A percentile compares a stretch with the other conserved stretches of the same genome.
Conservation (phyloP, 2,329 filamentous ascomycete species). For the Botryosphaeria dothidea region DNA sequence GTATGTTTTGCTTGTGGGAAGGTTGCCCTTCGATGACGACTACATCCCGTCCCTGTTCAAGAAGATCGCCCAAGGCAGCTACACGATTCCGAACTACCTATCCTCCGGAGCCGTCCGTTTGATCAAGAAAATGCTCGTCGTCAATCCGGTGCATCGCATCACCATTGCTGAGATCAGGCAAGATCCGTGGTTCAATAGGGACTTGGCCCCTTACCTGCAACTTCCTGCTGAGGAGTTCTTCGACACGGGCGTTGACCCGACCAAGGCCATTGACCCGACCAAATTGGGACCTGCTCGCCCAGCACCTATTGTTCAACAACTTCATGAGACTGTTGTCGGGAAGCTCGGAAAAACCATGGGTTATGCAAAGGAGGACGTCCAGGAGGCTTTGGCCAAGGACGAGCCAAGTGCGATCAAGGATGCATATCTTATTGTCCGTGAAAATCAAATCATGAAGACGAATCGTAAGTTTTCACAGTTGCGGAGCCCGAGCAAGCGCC, state of each 20-base stretch:
- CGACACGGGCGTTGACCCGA: slow-evolving; percentile 90
- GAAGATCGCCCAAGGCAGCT: slow-evolving; percentile 94
- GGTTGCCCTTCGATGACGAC: slow-evolving; percentile 94
- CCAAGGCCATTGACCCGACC: slow-evolving; percentile 82
- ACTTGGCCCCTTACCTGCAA: slow-evolving; percentile 82
- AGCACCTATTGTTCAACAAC: slow-evolving; percentile 77
- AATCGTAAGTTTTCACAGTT: slow-evolving; percentile 68
- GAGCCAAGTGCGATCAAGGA: slow-evolving; percentile 99
- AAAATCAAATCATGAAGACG: slow-evolving; percentile 95
- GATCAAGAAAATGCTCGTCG: slow-evolving; percentile 91
- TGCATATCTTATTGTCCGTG: slow-evolving; percentile 94
- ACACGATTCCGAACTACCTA: slow-evolving; percentile 89
- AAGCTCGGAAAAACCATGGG: slow-evolving; percentile 99
- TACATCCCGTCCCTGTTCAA: slow-evolving; percentile 97
- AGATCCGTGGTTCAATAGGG: slow-evolving; percentile 91
- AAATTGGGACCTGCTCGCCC: slow-evolving; percentile 74
- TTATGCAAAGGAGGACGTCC: slow-evolving; percentile 90
- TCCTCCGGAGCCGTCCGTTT: slow-evolving; percentile 77
- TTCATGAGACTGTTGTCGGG: slow-evolving; percentile 88
- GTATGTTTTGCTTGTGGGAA: slow-evolving; percentile 64
- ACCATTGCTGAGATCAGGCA: slow-evolving; percentile 91
- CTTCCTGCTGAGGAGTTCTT: slow-evolving; percentile 88
- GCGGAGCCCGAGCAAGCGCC: no score
- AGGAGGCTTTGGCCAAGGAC: slow-evolving; percentile 86
- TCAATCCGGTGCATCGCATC: slow-evolving; percentile 91